Percentiles rank a stretch among this genome's conserved stretches.
These are phyloP conservation scores for Hordeum marinum DNA, from an alignment of 176 grass and related monocot genomes.

Conservation along the genomic window DNA sequence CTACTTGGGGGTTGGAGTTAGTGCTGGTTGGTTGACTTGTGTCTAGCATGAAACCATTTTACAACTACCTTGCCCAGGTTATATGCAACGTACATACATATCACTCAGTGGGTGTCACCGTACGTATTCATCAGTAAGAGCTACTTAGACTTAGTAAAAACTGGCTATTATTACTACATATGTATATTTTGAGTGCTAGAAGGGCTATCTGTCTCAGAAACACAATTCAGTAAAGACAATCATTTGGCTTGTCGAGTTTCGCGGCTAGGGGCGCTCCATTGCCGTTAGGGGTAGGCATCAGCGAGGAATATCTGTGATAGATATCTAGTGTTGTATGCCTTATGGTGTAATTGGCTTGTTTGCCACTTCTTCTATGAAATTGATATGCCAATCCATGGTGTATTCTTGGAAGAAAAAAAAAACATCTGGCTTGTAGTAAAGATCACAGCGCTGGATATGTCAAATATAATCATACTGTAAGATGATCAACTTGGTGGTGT, in stretches of 20 bases:
- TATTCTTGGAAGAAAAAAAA: no score
- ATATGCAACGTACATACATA: neutral
- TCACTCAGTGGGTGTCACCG: neutral
- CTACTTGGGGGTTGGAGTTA: neutral
- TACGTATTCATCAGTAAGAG: neutral
- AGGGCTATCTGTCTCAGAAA: neutral
- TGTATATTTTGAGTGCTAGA: no score
- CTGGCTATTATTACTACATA: neutral
- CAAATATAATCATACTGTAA: neutral
- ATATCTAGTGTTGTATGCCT: no score
- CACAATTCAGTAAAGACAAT: no score
- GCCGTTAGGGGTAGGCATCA: no score
- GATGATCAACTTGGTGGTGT: neutral
- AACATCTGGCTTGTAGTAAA: neutral
- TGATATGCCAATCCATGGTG: no score
- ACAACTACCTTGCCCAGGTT: neutral
- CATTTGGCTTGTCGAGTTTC: no score
- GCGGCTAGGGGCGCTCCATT: no score
- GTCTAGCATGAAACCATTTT: neutral
- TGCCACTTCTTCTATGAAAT: no score
- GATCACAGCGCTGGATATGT: neutral
- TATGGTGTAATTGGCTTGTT: no score
- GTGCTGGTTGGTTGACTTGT: slow-evolving; percentile 21
- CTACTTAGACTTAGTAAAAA: neutral
- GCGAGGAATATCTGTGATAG: no score